Base-by-base conservation (phyloP, 441 rosid genomes). In the Adansonia grandidieri region DNA sequence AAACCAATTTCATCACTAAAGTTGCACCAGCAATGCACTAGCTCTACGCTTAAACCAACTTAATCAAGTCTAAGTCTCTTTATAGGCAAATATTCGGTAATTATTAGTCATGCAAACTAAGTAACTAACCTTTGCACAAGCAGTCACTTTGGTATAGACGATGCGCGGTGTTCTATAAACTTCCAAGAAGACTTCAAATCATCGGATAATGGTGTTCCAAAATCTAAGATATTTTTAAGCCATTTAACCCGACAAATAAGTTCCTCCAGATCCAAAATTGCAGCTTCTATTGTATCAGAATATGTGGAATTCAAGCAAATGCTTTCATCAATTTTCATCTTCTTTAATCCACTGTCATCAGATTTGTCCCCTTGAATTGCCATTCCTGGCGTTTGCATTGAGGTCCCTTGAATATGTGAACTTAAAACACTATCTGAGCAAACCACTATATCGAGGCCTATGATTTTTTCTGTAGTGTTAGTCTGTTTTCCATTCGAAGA, bases 241-340 rank as follows among this genome's bases (percentile, higher is more conserved):
- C 92, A 90, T 78, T 84, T 89, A 14, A 92, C 86, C 51, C 88
- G 86, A 81, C 81, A 87, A n/a, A 86, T 80, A 37, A 88, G 85
- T 78, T 89, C 93, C 86, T 92, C 97, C 77, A 89, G 76, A 82
- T 92, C 94, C 85, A 86, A 44, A 61, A 92, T 76, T 10, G 93
- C 88, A 77, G 90, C 90, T 79, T 91, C 97, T 4, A 81, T 74
- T 20, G 87, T 75, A 74, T 88, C 85, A 65, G 91, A 83, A 66
- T 72, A 65, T 71, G 79, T 83, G 6, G 91, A 86, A 78, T 92
- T 85, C 61, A 85, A 83, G 19, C 24, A 58, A 54, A 87, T 60
- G 57, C 44, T 81, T 75, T 68, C 79, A n/a, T 82, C 84, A 28
- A 77, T 76, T 85, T 76, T 80, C 71, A 80, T 66, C 84, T 84